phyloP scores from a whole-genome alignment of 2,329 filamentous ascomycete species.

The Colletotrichum sp. region DNA sequence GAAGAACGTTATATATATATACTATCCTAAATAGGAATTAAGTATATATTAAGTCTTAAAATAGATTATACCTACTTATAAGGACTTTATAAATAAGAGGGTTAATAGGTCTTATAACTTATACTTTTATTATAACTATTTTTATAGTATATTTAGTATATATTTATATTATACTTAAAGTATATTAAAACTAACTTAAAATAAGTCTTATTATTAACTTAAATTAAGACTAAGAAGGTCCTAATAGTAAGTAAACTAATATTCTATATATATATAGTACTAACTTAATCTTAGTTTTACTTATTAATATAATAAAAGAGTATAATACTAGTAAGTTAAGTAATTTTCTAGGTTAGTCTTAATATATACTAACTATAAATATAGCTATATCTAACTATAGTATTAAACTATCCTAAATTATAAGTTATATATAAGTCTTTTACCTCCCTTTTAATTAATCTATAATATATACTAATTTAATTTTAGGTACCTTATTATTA shows the following conservation, averaged over 20 bases:
- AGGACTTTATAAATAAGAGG: neutral
- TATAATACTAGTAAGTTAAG: neutral
- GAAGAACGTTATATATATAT: neutral
- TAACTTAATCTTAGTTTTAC: neutral
- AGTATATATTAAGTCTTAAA: neutral
- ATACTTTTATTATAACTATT: neutral
- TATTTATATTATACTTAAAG: neutral
- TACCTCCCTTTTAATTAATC: neutral
- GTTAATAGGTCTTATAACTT: neutral
- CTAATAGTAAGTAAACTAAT: neutral
- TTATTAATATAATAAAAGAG: neutral
- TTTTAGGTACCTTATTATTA: neutral
- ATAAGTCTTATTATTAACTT: neutral
- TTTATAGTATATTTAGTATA: neutral
- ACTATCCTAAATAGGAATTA: neutral
- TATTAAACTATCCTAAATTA: neutral
- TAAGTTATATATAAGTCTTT: neutral
- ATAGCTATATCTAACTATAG: neutral
- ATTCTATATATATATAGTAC: neutral
- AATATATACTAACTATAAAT: neutral
- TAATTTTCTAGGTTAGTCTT: neutral
- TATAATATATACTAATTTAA: neutral
- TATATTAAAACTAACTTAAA: neutral
- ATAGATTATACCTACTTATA: neutral
- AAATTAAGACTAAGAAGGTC: neutral